These are phyloP conservation scores for Phylloporus arenicola DNA, from an alignment of 768 basidiomycete species.

Conservation along the genomic window DNA sequence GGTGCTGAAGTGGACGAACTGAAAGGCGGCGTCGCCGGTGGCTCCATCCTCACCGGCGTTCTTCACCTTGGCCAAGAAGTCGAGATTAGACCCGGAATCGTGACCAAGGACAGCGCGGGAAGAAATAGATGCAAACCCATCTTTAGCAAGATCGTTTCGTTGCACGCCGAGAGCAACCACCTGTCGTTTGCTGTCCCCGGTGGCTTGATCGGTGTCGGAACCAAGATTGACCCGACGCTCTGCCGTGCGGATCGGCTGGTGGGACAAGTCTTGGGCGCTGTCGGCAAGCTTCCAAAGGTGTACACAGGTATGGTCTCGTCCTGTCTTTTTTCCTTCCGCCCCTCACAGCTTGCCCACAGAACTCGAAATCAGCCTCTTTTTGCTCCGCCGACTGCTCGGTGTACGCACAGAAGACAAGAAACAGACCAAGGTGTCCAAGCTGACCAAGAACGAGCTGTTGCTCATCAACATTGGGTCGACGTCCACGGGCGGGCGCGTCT, in stretches of 20 bases:
- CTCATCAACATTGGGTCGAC: constrained; percentile 98
- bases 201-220: constrained; percentile 97
- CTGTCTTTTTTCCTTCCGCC: neutral
- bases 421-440: constrained; percentile 91
- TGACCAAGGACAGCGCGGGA: constrained; percentile 89
- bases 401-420: constrained; percentile 99
- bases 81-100: constrained; percentile 95
- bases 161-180: constrained; percentile 93
- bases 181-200: constrained; percentile 95
- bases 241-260: constrained; percentile 96
- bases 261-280: constrained; percentile 92
- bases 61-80: constrained; percentile 88
- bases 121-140: constrained; percentile 91
- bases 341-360: constrained; percentile 33
- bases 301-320: constrained; percentile 59
- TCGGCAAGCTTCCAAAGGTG: constrained; percentile 90
- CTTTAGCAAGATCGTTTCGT: constrained; percentile 82
- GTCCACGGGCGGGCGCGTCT: constrained; percentile 91
- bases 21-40: constrained; percentile 97
- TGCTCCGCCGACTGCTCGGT: constrained; percentile 92
- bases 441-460: constrained; percentile 85
- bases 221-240: constrained; percentile 91
- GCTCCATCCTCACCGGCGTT: constrained; percentile 90
- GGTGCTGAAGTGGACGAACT: constrained; percentile 95
- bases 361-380: constrained; percentile 88